Conservation (phyloP, 1,139 yeast species). For the Protomyces gravidus region DNA sequence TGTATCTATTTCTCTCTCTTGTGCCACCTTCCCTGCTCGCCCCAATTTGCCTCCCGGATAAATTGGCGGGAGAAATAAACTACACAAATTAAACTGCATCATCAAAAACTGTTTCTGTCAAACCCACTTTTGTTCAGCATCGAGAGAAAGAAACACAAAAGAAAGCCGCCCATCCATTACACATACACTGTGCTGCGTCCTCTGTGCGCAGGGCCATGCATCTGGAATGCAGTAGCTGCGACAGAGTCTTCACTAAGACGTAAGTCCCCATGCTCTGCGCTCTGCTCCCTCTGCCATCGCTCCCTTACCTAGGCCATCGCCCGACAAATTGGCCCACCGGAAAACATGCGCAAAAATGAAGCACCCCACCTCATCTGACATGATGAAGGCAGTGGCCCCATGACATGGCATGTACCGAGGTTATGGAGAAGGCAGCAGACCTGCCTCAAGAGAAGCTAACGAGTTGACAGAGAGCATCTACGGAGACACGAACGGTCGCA, state of each 20-base stretch:
- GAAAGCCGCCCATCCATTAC: not conserved
- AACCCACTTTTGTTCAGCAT: too few relatives aligned
- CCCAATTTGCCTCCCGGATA: not conserved
- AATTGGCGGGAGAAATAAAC: too few relatives aligned
- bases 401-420: too few relatives aligned
- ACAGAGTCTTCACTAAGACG: slow-evolving; percentile 24
- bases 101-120: too few relatives aligned
- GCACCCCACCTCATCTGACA: not conserved
- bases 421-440: too few relatives aligned
- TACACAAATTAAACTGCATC: too few relatives aligned
- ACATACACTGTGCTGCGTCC: not conserved
- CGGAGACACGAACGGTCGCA: slow-evolving; percentile 24
- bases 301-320: too few relatives aligned
- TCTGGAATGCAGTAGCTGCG: slow-evolving; percentile 23
- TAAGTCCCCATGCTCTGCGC: not conserved
- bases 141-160: too few relatives aligned
- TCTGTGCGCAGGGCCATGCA: slow-evolving; percentile 4
- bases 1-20: not conserved
- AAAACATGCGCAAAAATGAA: not conserved
- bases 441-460: not conserved
- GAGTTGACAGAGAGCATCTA: slow-evolving; percentile 3
- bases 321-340: not conserved
- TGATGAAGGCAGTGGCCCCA: too few relatives aligned
- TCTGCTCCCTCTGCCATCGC: too few relatives aligned
- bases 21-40: not conserved